A percentile compares a stretch with the other conserved stretches of the same genome.
These are phyloP conservation scores for Oligophagozyma castellii DNA, from an alignment of 1,139 yeast genomes.

Conservation along the genomic window DNA sequence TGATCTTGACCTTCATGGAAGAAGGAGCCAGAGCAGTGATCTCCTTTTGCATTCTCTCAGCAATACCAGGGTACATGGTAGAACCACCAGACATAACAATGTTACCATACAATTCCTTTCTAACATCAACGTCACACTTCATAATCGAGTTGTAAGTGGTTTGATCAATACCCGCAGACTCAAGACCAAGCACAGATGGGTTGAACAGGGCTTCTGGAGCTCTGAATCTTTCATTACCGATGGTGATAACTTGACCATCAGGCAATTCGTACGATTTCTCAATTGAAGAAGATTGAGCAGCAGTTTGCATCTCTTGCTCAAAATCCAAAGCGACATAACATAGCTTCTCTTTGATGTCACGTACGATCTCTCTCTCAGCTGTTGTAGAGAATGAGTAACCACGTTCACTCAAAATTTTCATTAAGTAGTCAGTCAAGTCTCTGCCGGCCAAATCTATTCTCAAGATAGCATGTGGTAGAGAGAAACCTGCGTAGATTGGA, in stretches of 20 bases:
- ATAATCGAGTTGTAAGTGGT: slow-evolving; percentile 98
- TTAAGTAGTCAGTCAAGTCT: slow-evolving; percentile 96
- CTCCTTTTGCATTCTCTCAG: slow-evolving; percentile 99
- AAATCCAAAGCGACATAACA: slow-evolving; percentile 96
- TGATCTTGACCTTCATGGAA: slow-evolving; percentile 98
- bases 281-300: slow-evolving; percentile 94
- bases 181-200: slow-evolving; percentile 94
- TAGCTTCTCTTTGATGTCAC: slow-evolving; percentile 98
- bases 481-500: slow-evolving; percentile 99
- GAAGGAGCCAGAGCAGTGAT: slow-evolving; percentile 99
- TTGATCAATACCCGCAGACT: slow-evolving; percentile 99
- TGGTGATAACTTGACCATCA: slow-evolving; percentile 98
- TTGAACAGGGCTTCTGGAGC: slow-evolving; percentile 99
- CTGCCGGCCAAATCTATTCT: slow-evolving; percentile 99
- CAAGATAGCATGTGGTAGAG: slow-evolving; percentile 96
- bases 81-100: slow-evolving; percentile 99
- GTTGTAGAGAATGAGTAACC: slow-evolving; percentile 98
- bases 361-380: slow-evolving; percentile 98
- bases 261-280: slow-evolving; percentile 99
- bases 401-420: slow-evolving; percentile 97
- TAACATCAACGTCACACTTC: slow-evolving; percentile 98
- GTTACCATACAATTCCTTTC: slow-evolving; percentile 98
- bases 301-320: slow-evolving; percentile 97
- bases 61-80: slow-evolving; percentile 99
- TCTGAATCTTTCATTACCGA: slow-evolving; percentile 99